Evolutionary conservation across 495 filamentous ascomycete species (phyloP).

Genomic region (Elaphomyces granulatus): DNA sequence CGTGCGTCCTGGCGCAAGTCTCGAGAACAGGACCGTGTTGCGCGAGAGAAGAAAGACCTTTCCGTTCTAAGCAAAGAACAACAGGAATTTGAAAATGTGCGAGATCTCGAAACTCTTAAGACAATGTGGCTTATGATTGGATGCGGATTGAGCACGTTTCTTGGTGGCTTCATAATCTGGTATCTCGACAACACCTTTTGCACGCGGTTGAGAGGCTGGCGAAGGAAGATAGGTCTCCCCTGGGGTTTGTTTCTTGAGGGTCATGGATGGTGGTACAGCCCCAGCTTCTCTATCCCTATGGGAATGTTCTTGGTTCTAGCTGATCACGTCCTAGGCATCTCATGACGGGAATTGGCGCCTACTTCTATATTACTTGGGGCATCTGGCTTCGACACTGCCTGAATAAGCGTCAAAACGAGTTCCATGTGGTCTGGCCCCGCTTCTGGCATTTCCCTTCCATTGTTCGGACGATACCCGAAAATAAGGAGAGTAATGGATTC

Average conservation of each 20-base stretch:
- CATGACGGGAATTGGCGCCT: slow-evolving; percentile 56
- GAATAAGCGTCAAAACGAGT: slow-evolving; percentile 63
- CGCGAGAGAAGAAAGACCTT: slow-evolving; percentile 25
- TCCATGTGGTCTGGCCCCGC: slow-evolving; percentile 56
- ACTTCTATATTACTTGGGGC: slow-evolving; percentile 75
- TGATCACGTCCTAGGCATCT: slow-evolving; percentile 37
- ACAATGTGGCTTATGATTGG: slow-evolving; percentile 66
- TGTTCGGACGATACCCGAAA: slow-evolving; percentile 19
- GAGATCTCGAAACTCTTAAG: slow-evolving; percentile 45
- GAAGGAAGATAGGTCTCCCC: slow-evolving; percentile 61
- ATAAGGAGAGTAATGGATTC: slow-evolving; percentile 15
- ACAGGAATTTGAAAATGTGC: slow-evolving; percentile 35
- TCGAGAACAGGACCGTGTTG: slow-evolving; percentile 29
- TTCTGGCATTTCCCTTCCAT: slow-evolving; percentile 55
- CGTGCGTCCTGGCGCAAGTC: slow-evolving; percentile 39
- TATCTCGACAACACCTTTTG: slow-evolving; percentile 76
- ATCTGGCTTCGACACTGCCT: slow-evolving; percentile 76
- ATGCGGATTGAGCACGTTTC: slow-evolving; percentile 57
- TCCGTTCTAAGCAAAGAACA: slow-evolving; percentile 27
- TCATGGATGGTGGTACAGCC: slow-evolving; percentile 91
- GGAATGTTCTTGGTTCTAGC: slow-evolving; percentile 1
- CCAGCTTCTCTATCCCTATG: slow-evolving; percentile 4
- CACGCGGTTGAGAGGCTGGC: slow-evolving; percentile 49
- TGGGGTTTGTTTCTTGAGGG: slow-evolving; percentile 88
- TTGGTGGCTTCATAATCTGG: slow-evolving; percentile 80